These are phyloP conservation scores for Candida dendrica DNA, from an alignment of 805 yeast genomes.

Conservation along the genomic window DNA sequence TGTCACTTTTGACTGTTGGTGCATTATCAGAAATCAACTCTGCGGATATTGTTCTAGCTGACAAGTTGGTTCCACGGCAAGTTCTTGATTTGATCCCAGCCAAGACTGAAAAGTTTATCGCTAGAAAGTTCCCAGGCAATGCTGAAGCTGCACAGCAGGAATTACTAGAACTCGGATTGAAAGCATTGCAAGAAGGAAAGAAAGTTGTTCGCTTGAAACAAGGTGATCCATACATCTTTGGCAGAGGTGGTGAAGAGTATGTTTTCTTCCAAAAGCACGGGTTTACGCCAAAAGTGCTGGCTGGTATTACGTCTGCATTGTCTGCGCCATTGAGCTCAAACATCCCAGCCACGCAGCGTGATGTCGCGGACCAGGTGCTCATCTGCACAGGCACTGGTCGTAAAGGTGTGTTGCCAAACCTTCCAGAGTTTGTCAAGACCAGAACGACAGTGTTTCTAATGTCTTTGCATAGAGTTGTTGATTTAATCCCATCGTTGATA, in stretches of 20 bases:
- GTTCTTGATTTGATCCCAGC: constrained; percentile 79
- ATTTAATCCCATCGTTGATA: constrained; percentile 45
- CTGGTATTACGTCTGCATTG: constrained; percentile 86
- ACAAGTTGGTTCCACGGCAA: constrained; percentile 85
- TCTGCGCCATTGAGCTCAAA: constrained; percentile 78
- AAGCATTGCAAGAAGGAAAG: constrained; percentile 55
- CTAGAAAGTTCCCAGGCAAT: constrained; percentile 93
- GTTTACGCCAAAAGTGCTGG: constrained; percentile 63
- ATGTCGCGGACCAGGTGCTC: constrained; percentile 85
- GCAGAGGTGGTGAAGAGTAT: constrained; percentile 93
- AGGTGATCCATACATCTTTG: constrained; percentile 95
- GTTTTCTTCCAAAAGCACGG: constrained; percentile 63
- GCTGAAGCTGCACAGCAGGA: constrained; percentile 92
- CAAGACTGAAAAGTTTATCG: constrained; percentile 71
- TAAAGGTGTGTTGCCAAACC: constrained; percentile 69
- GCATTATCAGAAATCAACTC: constrained; percentile 73
- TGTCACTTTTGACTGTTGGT: constrained; percentile 74
- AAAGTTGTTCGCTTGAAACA: constrained; percentile 87
- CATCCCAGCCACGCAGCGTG: constrained; percentile 89
- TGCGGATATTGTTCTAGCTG: constrained; percentile 84
- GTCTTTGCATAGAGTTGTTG: constrained; percentile 70
- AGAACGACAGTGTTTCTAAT: constrained; percentile 84
- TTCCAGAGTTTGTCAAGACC: constrained; percentile 65
- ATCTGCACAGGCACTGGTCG: constrained; percentile 94
- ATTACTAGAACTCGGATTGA: constrained; percentile 64